These are phyloP conservation scores for Cenococcum geophilum DNA, from an alignment of 495 filamentous ascomycete species.

Conservation along the genomic window DNA sequence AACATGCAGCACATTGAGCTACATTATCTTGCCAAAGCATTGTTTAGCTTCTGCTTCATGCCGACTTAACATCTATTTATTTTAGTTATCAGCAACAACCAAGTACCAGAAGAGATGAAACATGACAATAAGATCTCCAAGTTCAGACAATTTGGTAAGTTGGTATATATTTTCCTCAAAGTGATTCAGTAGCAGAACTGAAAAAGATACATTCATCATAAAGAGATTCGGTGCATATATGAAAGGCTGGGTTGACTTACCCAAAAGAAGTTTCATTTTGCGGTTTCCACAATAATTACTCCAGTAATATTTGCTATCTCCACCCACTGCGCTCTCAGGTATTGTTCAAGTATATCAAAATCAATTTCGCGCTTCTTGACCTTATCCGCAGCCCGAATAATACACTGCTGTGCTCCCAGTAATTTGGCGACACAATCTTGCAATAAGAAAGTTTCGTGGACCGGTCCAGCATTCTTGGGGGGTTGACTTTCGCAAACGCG, in stretches of 20 bases:
- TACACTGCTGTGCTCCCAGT: neutral
- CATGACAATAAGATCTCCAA: neutral
- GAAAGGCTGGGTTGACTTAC: neutral
- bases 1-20: too few relatives aligned
- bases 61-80: too few relatives aligned
- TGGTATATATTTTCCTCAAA: slow-evolving; percentile 41
- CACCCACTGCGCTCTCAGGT: neutral
- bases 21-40: neutral
- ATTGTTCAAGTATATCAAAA: neutral
- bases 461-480: too few relatives aligned
- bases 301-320: neutral
- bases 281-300: neutral
- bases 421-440: neutral
- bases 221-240: slow-evolving; percentile 13
- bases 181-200: slow-evolving; percentile 46
- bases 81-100: too few relatives aligned
- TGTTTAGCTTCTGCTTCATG: neutral
- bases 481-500: too few relatives aligned
- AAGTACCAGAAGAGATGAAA: neutral
- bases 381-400: neutral
- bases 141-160: slow-evolving; percentile 37
- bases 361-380: neutral
- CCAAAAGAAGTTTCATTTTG: too few relatives aligned
- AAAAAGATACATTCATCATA: slow-evolving; percentile 42
- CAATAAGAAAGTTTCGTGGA: neutral